A percentile compares a stretch with the other conserved stretches of the same genome.
phyloP scores from a whole-genome alignment of 139 green algal species.

The Closterium sp. region DNA sequence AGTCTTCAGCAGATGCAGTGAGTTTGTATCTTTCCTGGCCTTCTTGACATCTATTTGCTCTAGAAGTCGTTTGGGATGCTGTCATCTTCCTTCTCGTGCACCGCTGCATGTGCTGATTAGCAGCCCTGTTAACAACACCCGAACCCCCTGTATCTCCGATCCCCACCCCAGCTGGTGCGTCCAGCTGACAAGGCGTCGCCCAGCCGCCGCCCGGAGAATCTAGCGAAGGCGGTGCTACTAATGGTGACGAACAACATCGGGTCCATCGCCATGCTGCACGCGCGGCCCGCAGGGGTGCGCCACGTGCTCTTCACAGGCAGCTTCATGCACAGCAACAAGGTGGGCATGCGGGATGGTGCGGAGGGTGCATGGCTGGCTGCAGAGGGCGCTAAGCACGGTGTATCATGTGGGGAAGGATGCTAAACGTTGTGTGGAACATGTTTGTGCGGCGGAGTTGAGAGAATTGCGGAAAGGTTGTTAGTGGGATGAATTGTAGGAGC shows the following conservation, averaged over 20 bases:
- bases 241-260: constrained; percentile 50
- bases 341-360: not conserved
- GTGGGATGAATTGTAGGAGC: too few species aligned
- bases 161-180: not conserved
- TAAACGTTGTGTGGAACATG: not conserved
- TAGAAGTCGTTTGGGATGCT: too few species aligned
- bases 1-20: not conserved
- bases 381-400: not conserved
- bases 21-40: not conserved
- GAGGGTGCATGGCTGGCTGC: not conserved
- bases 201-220: not conserved
- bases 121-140: too few species aligned
- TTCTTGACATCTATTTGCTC: not conserved
- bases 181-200: not conserved
- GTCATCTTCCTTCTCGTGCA: too few species aligned
- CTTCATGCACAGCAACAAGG: constrained; percentile 44
- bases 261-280: constrained; percentile 41
- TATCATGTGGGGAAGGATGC: not conserved
- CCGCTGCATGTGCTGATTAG: too few species aligned
- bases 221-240: constrained; percentile 43
- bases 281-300: constrained; percentile 9
- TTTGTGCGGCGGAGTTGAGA: not conserved
- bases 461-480: not conserved
- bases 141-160: not conserved
- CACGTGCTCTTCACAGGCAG: constrained; percentile 36